Percentiles rank a stretch among this genome's conserved stretches.
phyloP scores from a whole-genome alignment of 352 stramenopile genomes.

The Pythium oligandrum region DNA sequence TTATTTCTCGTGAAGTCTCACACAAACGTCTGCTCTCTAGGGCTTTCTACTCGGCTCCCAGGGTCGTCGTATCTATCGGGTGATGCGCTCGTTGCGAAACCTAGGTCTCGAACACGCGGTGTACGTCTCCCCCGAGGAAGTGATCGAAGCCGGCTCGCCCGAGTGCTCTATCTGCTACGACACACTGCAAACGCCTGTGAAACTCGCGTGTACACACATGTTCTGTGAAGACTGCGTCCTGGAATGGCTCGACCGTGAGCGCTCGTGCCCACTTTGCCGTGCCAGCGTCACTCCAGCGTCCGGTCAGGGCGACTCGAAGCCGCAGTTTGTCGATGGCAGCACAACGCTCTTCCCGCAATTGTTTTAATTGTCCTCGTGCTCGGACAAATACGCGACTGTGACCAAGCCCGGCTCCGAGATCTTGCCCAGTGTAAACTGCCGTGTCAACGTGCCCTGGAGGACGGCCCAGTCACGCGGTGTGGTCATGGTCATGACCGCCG shows the following conservation, averaged over 20 bases:
- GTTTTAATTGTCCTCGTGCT: constrained; percentile 30
- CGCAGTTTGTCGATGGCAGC: constrained; percentile 70
- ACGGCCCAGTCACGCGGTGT: constrained; percentile 40
- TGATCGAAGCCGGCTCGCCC: constrained; percentile 50
- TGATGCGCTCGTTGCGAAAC: constrained; percentile 54
- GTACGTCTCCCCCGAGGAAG: constrained; percentile 57
- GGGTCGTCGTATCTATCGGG: constrained; percentile 35
- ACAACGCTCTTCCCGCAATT: constrained; percentile 76
- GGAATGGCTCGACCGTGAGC: constrained; percentile 82
- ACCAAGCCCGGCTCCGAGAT: constrained; percentile 42
- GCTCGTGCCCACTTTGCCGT: constrained; percentile 73
- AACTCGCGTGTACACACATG: constrained; percentile 74
- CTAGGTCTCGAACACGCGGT: constrained; percentile 60
- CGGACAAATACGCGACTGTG: constrained; percentile 32
- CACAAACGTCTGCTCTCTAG: constrained; percentile 13
- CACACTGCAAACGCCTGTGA: constrained; percentile 59
- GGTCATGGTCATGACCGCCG: constrained; percentile 10
- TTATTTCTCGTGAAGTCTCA: background rate
- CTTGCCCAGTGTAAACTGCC: constrained; percentile 53
- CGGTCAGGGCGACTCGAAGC: constrained; percentile 31
- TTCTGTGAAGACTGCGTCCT: constrained; percentile 84
- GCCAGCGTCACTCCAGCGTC: constrained; percentile 32
- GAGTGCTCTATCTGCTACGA: constrained; percentile 87
- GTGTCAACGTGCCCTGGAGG: constrained; percentile 47
- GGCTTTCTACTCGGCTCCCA: constrained; percentile 55